These are phyloP conservation scores for Vitis hybrid DNA, from an alignment of 177 flowering plant species.

Conservation along the genomic window DNA sequence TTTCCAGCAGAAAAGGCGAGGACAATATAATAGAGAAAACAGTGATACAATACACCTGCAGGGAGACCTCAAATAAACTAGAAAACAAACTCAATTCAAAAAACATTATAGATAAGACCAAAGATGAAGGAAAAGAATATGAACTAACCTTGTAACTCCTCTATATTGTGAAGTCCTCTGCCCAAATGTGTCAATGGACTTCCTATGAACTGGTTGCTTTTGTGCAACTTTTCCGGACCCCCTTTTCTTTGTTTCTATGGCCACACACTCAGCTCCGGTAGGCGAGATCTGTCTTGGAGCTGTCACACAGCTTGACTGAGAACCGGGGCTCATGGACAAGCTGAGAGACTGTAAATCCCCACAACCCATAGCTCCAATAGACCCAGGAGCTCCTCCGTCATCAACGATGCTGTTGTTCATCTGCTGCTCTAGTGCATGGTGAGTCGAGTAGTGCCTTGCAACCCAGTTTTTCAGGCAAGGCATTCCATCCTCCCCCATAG, in stretches of 20 bases:
- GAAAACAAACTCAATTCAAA: no score
- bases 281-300: constrained; percentile 57
- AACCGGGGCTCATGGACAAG: constrained; percentile 94
- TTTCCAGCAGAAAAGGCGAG: no score
- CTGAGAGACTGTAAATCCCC: constrained; percentile 78
- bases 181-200: constrained; percentile 97
- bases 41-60: background rate
- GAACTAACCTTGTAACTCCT: constrained; percentile 87
- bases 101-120: background rate
- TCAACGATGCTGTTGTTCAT: constrained; percentile 24
- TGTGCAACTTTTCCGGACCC: constrained; percentile 46
- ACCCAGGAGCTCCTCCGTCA: constrained; percentile 32
- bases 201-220: constrained; percentile 88
- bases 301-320: constrained; percentile 81
- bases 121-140: background rate
- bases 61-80: no score
- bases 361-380: constrained; percentile 45
- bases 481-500: constrained; percentile 25
- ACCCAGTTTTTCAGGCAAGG: constrained; percentile 49
- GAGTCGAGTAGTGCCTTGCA: constrained; percentile 25
- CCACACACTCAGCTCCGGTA: constrained; percentile 28
- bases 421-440: constrained; percentile 34
- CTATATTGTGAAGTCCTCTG: constrained; percentile 98
- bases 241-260: constrained; percentile 72
- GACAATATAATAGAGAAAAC: background rate